Evolutionary conservation across 2,329 filamentous ascomycete species (phyloP).

Genomic region (Thielaviopsis populi): DNA sequence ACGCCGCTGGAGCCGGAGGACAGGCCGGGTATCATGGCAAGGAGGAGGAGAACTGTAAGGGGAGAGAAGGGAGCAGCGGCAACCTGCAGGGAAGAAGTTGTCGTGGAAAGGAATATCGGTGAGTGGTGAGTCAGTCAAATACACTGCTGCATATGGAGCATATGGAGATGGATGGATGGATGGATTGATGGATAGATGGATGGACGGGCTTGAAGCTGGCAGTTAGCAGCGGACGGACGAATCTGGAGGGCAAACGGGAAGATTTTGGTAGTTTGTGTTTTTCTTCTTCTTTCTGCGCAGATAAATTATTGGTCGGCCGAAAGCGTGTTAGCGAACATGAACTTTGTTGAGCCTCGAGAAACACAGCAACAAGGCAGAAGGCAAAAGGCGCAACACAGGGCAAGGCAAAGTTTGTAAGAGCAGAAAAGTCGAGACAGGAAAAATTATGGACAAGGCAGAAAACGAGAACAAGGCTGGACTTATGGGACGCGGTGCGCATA

Average conservation of each 20-base stretch:
- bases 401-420: neutral
- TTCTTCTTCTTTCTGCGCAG: too few species aligned
- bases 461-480: neutral
- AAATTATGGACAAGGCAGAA: neutral
- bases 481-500: neutral
- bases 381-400: neutral
- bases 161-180: too few species aligned
- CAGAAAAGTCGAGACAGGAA: neutral
- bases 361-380: neutral
- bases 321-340: neutral
- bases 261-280: too few species aligned
- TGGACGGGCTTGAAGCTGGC: too few species aligned
- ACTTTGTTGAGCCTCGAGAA: neutral
- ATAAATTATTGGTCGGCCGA: too few species aligned
- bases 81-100: neutral
- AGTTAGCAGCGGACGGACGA: too few species aligned
- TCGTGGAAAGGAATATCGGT: neutral
- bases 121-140: neutral
- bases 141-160: too few species aligned
- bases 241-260: too few species aligned
- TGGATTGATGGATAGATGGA: too few species aligned
- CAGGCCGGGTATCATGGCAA: constrained; percentile 21
- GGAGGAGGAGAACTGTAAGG: neutral
- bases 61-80: neutral
- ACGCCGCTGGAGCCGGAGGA: constrained; percentile 15